phyloP scores from a whole-genome alignment of 2,329 filamentous ascomycete species.

The Endothia cerciana region DNA sequence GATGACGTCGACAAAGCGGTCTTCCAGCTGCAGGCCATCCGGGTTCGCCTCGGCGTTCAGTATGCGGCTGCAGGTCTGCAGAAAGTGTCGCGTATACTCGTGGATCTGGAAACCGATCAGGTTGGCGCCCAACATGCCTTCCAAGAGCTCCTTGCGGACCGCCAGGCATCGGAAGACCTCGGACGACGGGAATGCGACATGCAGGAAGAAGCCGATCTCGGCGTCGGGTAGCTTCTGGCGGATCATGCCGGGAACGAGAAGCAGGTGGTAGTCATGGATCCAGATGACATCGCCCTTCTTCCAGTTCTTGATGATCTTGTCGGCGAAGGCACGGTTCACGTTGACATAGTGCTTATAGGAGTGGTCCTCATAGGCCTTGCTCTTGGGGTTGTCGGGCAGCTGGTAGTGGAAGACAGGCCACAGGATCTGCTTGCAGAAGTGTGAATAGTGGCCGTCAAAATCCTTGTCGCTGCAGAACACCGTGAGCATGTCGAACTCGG shows the following conservation, averaged over 20 bases:
- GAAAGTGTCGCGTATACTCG: slow-evolving; percentile 91
- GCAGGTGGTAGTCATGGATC: slow-evolving; percentile 94
- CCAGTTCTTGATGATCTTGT: slow-evolving; percentile 88
- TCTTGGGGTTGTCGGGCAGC: slow-evolving; percentile 96
- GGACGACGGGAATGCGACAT: slow-evolving; percentile 93
- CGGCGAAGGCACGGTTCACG: slow-evolving; percentile 90
- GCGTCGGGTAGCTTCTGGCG: slow-evolving; percentile 89
- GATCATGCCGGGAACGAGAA: slow-evolving; percentile 87
- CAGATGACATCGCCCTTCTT: slow-evolving; percentile 92
- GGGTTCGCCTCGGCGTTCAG: slow-evolving; percentile 87
- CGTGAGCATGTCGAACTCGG: slow-evolving; percentile 79
- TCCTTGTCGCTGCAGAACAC: slow-evolving; percentile 90
- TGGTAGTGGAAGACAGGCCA: slow-evolving; percentile 99
- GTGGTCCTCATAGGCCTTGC: slow-evolving; percentile 96
- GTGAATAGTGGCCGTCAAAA: slow-evolving; percentile 90
- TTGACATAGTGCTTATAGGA: slow-evolving; percentile 95
- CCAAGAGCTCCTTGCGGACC: slow-evolving; percentile 81
- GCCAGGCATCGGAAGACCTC: slow-evolving; percentile 94
- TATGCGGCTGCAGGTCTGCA: slow-evolving; percentile 92
- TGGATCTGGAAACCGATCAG: slow-evolving; percentile 91
- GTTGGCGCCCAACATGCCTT: slow-evolving; percentile 92
- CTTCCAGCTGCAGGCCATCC: slow-evolving; percentile 86
- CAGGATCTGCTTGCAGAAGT: slow-evolving; percentile 96
- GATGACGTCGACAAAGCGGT: slow-evolving; percentile 89
- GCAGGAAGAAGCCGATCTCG: slow-evolving; percentile 94